A percentile compares a stretch with the other conserved stretches of the same genome.
Conservation (phyloP, 768 basidiomycete species). For the Russula dissimulans region DNA sequence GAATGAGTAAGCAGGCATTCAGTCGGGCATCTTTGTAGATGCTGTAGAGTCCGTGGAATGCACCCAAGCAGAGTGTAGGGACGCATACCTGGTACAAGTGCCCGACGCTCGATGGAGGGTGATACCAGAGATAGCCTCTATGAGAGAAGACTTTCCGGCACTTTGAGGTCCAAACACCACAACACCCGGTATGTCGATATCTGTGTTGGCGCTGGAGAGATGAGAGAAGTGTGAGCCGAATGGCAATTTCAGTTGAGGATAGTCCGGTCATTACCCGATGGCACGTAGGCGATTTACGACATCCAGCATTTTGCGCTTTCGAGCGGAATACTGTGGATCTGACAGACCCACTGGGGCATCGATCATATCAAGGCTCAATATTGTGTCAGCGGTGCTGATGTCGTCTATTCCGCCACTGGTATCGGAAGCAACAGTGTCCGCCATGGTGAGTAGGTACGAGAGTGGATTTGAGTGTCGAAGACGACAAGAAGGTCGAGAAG, state of each 20-base stretch:
- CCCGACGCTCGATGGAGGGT: slow-evolving; percentile 63
- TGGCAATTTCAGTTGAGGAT: not conserved
- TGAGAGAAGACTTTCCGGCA: slow-evolving; percentile 69
- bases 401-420: no score
- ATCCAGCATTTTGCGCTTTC: slow-evolving; percentile 45
- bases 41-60: not conserved
- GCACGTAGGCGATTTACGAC: slow-evolving; percentile 49
- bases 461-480: no score
- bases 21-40: slow-evolving; percentile 28
- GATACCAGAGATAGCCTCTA: slow-evolving; percentile 68
- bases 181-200: slow-evolving; percentile 66
- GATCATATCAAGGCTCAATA: no score
- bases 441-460: no score
- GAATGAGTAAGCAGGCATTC: slow-evolving; percentile 29
- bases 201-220: slow-evolving; percentile 45
- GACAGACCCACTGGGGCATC: slow-evolving; percentile 42
- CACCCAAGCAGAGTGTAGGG: not conserved
- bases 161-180: slow-evolving; percentile 67
- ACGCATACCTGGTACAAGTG: slow-evolving; percentile 57
- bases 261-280: slow-evolving; percentile 39
- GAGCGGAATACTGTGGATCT: slow-evolving; percentile 32
- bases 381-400: no score
- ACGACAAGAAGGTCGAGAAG: no score
- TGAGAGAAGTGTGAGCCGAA: not conserved
- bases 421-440: no score